Conservation (phyloP, 2,329 filamentous ascomycete species). For the Metarhizium sp. region DNA sequence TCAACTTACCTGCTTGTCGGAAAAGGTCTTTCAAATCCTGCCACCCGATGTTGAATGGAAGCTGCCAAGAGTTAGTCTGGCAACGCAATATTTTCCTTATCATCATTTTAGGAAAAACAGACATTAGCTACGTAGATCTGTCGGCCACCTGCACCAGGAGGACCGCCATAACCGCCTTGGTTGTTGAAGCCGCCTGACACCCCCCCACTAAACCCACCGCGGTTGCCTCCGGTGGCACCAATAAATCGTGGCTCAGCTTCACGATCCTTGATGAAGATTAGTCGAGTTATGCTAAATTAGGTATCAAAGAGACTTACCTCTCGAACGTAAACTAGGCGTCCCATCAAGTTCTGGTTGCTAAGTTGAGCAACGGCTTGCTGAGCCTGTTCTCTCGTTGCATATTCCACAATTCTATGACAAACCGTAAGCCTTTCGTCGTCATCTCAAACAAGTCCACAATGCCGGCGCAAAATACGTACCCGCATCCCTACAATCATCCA, state of each 20-base stretch:
- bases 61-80: slow-evolving; percentile 41
- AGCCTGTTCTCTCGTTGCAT: slow-evolving; percentile 98
- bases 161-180: slow-evolving; percentile 43
- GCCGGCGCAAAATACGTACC: slow-evolving; percentile 52
- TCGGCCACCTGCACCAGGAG: slow-evolving; percentile 49
- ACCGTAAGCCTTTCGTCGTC: neutral
- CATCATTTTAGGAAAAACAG: slow-evolving; percentile 43
- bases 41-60: slow-evolving; percentile 96
- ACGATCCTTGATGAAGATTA: slow-evolving; percentile 58
- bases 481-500: slow-evolving; percentile 97
- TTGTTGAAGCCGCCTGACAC: slow-evolving; percentile 42
- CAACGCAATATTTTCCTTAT: neutral
- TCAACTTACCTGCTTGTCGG: slow-evolving; percentile 81
- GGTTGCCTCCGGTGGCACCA: slow-evolving; percentile 54
- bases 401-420: slow-evolving; percentile 88
- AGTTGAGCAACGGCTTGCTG: slow-evolving; percentile 94
- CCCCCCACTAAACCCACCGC: slow-evolving; percentile 52
- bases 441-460: neutral
- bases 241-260: slow-evolving; percentile 97
- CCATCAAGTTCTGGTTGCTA: slow-evolving; percentile 99
- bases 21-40: slow-evolving; percentile 98
- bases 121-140: slow-evolving; percentile 99
- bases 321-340: slow-evolving; percentile 94
- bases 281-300: neutral
- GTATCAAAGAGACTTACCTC: slow-evolving; percentile 54